Percentiles rank a stretch among this genome's conserved stretches.
phyloP scores from a whole-genome alignment of 306 rosid species.

The Cucumis hystrix region DNA sequence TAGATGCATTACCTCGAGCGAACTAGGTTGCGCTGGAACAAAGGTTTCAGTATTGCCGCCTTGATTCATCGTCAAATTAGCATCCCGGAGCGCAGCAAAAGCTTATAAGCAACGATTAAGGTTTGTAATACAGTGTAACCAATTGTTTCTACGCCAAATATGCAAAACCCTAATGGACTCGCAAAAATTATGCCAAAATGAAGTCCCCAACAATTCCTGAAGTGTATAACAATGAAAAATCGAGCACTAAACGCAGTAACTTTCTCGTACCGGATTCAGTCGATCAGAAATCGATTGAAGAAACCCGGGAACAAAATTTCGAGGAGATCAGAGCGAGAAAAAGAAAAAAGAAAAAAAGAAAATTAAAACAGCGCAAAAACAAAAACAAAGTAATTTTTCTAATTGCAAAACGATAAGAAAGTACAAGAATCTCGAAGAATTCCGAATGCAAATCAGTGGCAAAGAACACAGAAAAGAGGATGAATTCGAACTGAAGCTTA shows the following conservation, averaged over 20 bases:
- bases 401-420: neutral
- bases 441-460: neutral
- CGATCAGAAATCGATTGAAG: neutral
- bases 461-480: neutral
- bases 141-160: neutral
- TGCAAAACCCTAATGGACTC: conserved; percentile 8
- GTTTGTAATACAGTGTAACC: neutral
- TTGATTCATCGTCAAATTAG: conserved; percentile 51
- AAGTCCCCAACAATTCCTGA: neutral
- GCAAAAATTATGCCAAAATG: neutral
- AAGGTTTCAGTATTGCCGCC: conserved; percentile 67
- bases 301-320: neutral
- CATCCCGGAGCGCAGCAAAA: conserved; percentile 27
- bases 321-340: neutral
- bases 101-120: neutral
- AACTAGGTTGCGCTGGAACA: conserved; percentile 38
- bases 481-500: neutral
- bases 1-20: conserved; percentile 43
- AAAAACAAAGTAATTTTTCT: neutral
- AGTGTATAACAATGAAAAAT: neutral
- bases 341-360: too few relatives aligned
- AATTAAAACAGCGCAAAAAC: neutral
- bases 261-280: neutral
- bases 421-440: neutral
- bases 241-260: neutral